phyloP scores from a whole-genome alignment of 129 eudicot species.

The Arctium minus region DNA sequence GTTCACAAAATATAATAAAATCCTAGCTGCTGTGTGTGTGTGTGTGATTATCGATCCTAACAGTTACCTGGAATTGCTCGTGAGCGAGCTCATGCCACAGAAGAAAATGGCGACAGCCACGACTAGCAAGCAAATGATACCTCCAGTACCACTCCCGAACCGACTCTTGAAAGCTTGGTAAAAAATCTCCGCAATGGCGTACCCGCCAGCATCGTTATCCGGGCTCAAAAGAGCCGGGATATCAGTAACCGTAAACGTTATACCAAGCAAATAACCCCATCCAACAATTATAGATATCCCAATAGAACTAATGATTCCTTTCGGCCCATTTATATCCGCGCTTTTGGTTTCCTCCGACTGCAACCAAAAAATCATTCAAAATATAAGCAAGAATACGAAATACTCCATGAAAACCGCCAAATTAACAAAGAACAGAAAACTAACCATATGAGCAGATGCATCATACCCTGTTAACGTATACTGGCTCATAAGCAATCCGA shows the following conservation, averaged over 20 bases:
- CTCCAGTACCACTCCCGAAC: constrained; percentile 84
- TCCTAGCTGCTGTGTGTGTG: not conserved
- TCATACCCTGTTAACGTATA: constrained; percentile 96
- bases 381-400: constrained; percentile 1
- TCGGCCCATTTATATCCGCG: constrained; percentile 92
- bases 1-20: not conserved
- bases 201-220: constrained; percentile 89
- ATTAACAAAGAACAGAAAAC: constrained; percentile 18
- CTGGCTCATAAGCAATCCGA: constrained; percentile 97
- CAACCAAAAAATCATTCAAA: constrained; percentile 3
- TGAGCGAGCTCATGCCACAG: constrained; percentile 96
- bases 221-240: constrained; percentile 56
- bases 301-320: constrained; percentile 87
- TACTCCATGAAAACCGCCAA: not conserved
- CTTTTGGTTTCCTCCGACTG: constrained; percentile 98
- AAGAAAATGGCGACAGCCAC: constrained; percentile 94
- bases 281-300: constrained; percentile 92
- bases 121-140: constrained; percentile 74
- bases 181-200: constrained; percentile 92
- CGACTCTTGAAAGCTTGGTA: constrained; percentile 80
- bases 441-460: constrained; percentile 99
- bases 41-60: constrained; percentile 4
- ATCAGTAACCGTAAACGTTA: constrained; percentile 83
- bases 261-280: constrained; percentile 93
- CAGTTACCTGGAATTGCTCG: constrained; percentile 93